Evolutionary conservation across 2,329 filamentous ascomycete species (phyloP).

Genomic region (Diplodia scrobiculata): DNA sequence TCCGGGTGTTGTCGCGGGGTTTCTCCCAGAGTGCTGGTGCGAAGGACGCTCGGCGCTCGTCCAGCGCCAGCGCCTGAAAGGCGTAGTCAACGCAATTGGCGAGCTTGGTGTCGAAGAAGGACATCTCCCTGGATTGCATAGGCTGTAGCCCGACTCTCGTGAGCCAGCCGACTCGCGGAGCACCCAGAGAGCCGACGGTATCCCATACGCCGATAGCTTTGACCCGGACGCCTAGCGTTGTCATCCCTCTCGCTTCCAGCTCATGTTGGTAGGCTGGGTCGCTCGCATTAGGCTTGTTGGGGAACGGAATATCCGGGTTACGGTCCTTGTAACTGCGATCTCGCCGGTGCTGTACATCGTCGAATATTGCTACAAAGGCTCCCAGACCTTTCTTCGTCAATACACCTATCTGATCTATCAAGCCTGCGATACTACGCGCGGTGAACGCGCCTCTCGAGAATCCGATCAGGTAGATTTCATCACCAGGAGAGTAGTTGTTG

Average conservation of each 20-base stretch:
- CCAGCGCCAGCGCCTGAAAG: conserved; percentile 62
- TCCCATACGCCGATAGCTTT: conserved; percentile 58
- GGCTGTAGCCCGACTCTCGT: conserved; percentile 43
- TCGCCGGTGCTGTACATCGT: conserved; percentile 38
- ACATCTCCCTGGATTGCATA: conserved; percentile 43
- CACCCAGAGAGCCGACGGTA: conserved; percentile 53
- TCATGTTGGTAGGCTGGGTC: conserved; percentile 42
- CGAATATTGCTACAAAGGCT: conserved; percentile 32
- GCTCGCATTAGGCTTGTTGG: conserved; percentile 29
- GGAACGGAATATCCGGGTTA: conserved; percentile 31
- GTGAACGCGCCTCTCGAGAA: conserved; percentile 64
- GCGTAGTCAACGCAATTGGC: conserved; percentile 56
- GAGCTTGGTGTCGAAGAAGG: conserved; percentile 54
- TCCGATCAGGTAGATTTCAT: conserved; percentile 56
- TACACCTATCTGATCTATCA: conserved; percentile 34
- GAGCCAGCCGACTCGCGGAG: conserved; percentile 50
- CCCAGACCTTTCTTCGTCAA: conserved; percentile 32
- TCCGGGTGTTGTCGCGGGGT: conserved; percentile 35
- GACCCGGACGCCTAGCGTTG: conserved; percentile 49
- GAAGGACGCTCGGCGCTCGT: conserved; percentile 60
- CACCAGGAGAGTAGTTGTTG: conserved; percentile 61
- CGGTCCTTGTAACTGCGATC: conserved; percentile 41
- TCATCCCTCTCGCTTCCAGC: conserved; percentile 42
- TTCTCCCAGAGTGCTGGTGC: conserved; percentile 61
- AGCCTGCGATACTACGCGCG: conserved; percentile 34